Evolutionary conservation across 2,329 filamentous ascomycete species (phyloP).

Genomic region (Fusarium oxysporum): DNA sequence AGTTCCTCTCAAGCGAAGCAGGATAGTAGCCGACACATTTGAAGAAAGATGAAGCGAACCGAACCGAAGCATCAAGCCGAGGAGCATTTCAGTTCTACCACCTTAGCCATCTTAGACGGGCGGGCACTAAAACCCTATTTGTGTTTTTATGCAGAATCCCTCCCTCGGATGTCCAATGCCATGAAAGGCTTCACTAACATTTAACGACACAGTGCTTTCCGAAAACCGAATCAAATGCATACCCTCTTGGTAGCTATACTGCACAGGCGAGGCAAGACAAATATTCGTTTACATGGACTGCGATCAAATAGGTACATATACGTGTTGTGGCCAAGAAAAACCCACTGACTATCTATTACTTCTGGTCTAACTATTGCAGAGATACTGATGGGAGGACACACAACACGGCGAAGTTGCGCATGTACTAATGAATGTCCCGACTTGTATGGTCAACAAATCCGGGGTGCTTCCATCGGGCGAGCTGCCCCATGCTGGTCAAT

Average conservation of each 20-base stretch:
- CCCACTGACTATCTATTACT: background rate
- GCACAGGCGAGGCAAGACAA: background rate
- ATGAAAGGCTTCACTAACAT: background rate
- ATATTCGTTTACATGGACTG: background rate
- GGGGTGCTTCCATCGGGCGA: background rate
- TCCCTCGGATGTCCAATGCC: background rate
- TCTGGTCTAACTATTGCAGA: background rate
- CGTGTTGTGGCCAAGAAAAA: background rate
- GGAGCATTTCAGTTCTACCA: background rate
- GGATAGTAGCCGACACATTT: background rate
- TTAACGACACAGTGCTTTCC: background rate
- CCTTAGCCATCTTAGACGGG: background rate
- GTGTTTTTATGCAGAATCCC: background rate
- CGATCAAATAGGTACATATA: background rate
- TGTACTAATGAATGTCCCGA: background rate
- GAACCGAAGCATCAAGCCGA: constrained; percentile 12
- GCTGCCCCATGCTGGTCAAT: background rate
- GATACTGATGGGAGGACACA: background rate
- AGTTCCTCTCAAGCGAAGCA: background rate
- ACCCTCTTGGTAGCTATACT: background rate
- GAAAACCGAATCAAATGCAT: background rate
- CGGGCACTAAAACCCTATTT: no score
- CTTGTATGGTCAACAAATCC: background rate
- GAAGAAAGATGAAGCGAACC: background rate
- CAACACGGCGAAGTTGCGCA: background rate